phyloP scores from a whole-genome alignment of 352 stramenopile genomes.

The Globisporangium emineosum region DNA sequence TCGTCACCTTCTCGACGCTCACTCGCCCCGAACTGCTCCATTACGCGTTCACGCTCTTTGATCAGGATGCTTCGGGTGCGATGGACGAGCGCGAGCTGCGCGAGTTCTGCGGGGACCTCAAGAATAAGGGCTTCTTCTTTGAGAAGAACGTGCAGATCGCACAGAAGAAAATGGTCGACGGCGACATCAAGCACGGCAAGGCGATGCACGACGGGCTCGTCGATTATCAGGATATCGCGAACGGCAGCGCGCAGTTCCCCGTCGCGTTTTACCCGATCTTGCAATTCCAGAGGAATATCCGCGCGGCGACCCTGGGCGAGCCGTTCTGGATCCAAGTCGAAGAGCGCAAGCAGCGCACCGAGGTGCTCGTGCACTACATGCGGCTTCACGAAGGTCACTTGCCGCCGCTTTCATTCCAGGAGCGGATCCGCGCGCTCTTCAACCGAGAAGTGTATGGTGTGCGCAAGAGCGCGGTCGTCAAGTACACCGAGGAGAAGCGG shows the following conservation, averaged over 20 bases:
- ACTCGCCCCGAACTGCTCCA: constrained; percentile 51
- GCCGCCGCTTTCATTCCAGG: constrained; percentile 32
- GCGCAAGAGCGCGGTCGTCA: constrained; percentile 40
- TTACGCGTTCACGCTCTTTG: constrained; percentile 69
- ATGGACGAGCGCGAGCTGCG: constrained; percentile 57
- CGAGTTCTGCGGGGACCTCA: constrained; percentile 53
- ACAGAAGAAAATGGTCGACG: constrained; percentile 40
- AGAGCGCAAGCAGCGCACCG: constrained; percentile 37
- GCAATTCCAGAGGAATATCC: constrained; percentile 64
- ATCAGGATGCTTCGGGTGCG: constrained; percentile 56
- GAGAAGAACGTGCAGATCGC: constrained; percentile 57
- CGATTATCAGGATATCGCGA: constrained; percentile 52
- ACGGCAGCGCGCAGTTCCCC: constrained; percentile 53
- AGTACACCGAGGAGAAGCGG: constrained; percentile 39
- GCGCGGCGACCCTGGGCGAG: constrained; percentile 41
- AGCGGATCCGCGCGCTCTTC: constrained; percentile 31
- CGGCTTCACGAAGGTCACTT: constrained; percentile 48
- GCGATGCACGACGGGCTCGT: constrained; percentile 32
- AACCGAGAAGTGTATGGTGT: constrained; percentile 24
- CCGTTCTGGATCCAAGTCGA: constrained; percentile 40
- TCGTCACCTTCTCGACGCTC: constrained; percentile 45
- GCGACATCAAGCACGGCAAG: constrained; percentile 23
- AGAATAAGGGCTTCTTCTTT: constrained; percentile 56
- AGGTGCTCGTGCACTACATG: constrained; percentile 64
- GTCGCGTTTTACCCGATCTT: constrained; percentile 65